Conservation (phyloP, 2,329 filamentous ascomycete species). For the Fusarium hostae region DNA sequence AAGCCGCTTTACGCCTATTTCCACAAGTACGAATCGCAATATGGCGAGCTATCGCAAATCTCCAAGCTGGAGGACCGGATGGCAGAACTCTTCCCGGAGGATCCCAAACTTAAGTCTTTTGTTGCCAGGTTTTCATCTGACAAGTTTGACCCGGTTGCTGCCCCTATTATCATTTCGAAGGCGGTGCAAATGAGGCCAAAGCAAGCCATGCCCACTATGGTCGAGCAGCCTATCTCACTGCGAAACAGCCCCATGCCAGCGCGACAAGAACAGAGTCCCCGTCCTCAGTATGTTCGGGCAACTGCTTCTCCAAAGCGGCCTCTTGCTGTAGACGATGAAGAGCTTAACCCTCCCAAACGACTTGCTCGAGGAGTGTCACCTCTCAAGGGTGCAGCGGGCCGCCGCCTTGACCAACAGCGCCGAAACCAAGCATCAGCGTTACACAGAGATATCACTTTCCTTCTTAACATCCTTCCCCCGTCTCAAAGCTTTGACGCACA, state of each 20-base stretch:
- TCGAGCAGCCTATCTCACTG: conserved; percentile 61
- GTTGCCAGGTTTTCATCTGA: conserved; percentile 76
- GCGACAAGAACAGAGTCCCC: conserved; percentile 56
- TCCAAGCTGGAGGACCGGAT: conserved; percentile 92
- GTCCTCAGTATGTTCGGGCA: conserved; percentile 58
- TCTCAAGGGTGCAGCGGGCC: conserved; percentile 88
- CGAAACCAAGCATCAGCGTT: conserved; percentile 74
- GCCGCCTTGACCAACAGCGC: conserved; percentile 82
- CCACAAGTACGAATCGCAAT: conserved; percentile 94
- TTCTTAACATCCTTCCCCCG: conserved; percentile 79
- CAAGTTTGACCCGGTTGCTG: conserved; percentile 82
- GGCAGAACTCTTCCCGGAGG: conserved; percentile 91
- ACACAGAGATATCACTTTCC: conserved; percentile 73
- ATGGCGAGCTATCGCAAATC: conserved; percentile 91
- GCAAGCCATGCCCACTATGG: conserved; percentile 59
- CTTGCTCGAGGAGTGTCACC: conserved; percentile 90
- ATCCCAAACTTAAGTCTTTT: conserved; percentile 81
- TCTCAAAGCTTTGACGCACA: conserved; percentile 77
- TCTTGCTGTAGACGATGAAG: conserved; percentile 76
- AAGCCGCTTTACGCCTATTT: conserved; percentile 91
- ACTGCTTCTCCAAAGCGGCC: conserved; percentile 71
- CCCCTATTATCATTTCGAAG: conserved; percentile 86
- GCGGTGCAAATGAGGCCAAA: conserved; percentile 79
- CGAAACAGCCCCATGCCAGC: conserved; percentile 57
- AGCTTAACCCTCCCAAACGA: conserved; percentile 81